phyloP scores from a whole-genome alignment of 2,329 filamentous ascomycete genomes.

The Chaetomiaceae sp. region DNA sequence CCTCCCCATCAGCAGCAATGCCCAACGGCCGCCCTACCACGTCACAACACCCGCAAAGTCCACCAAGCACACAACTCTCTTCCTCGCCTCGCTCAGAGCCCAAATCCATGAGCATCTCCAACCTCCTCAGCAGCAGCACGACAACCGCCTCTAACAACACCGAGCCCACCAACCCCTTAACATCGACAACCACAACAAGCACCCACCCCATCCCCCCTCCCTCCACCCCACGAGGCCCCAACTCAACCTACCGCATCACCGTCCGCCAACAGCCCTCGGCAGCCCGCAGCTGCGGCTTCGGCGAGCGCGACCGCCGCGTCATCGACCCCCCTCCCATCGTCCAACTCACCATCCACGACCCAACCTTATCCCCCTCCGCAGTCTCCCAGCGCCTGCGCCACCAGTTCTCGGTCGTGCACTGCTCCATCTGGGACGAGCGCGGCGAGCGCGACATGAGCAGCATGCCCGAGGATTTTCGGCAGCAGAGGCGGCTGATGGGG shows the following conservation, averaged over 20 bases:
- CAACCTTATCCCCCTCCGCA: constrained; percentile 51
- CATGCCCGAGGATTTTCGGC: constrained; percentile 66
- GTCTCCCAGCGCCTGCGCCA: constrained; percentile 49
- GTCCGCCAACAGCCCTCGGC: constrained; percentile 76
- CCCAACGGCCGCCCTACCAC: constrained; percentile 15
- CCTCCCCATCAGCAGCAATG: constrained; percentile 6
- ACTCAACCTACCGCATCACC: constrained; percentile 42
- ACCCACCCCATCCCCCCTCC: neutral
- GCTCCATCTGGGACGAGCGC: constrained; percentile 67
- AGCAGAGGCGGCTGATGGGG: constrained; percentile 74
- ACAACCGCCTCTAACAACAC: constrained; percentile 4
- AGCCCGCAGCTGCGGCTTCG: constrained; percentile 76
- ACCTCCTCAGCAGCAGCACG: constrained; percentile 25
- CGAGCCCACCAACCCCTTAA: neutral
- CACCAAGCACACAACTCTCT: constrained; percentile 23
- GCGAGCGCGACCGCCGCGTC: constrained; percentile 74
- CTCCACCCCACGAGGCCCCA: constrained; percentile 7
- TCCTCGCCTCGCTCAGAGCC: constrained; percentile 27
- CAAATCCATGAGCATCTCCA: constrained; percentile 32
- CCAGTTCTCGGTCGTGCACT: constrained; percentile 68
- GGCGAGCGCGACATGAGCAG: constrained; percentile 64
- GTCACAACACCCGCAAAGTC: constrained; percentile 23
- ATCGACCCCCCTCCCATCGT: constrained; percentile 83
- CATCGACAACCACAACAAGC: neutral
- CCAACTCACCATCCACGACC: constrained; percentile 62